Conservation (phyloP, 192 early-diverging fungal species). For the Diversispora epigaea region DNA sequence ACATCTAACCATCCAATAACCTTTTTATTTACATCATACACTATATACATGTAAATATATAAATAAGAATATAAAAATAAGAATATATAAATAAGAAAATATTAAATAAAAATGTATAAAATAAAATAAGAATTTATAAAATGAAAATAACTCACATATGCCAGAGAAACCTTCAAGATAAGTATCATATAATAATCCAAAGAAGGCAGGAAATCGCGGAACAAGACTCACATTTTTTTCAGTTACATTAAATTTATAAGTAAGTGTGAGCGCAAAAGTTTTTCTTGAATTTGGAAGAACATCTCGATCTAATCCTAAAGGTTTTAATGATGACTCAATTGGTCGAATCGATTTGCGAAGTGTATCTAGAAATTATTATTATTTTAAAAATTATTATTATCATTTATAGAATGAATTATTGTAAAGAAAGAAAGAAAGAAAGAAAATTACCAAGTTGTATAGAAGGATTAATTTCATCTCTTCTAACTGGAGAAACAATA, state of each 20-base stretch:
- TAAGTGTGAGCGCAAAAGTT: slow-evolving; percentile 72
- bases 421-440: not conserved
- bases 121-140: not conserved
- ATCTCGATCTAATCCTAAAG: slow-evolving; percentile 72
- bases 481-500: slow-evolving; percentile 65
- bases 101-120: slow-evolving; percentile 27
- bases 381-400: slow-evolving; percentile 11
- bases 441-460: slow-evolving; percentile 42
- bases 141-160: slow-evolving; percentile 41
- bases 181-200: slow-evolving; percentile 76
- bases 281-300: slow-evolving; percentile 64
- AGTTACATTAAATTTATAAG: slow-evolving; percentile 67
- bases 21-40: slow-evolving; percentile 83
- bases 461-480: slow-evolving; percentile 58
- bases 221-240: slow-evolving; percentile 54
- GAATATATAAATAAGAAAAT: no score
- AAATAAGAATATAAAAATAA: not conserved
- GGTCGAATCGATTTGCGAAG: slow-evolving; percentile 72
- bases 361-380: slow-evolving; percentile 45
- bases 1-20: slow-evolving; percentile 67
- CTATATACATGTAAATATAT: slow-evolving; percentile 39
- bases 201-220: slow-evolving; percentile 59
- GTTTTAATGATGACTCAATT: slow-evolving; percentile 56
- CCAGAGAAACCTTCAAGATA: slow-evolving; percentile 67
- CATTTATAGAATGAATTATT: not conserved